These are phyloP conservation scores for Diaporthe helianthi DNA, from an alignment of 2,329 filamentous ascomycete genomes.

Conservation along the genomic window DNA sequence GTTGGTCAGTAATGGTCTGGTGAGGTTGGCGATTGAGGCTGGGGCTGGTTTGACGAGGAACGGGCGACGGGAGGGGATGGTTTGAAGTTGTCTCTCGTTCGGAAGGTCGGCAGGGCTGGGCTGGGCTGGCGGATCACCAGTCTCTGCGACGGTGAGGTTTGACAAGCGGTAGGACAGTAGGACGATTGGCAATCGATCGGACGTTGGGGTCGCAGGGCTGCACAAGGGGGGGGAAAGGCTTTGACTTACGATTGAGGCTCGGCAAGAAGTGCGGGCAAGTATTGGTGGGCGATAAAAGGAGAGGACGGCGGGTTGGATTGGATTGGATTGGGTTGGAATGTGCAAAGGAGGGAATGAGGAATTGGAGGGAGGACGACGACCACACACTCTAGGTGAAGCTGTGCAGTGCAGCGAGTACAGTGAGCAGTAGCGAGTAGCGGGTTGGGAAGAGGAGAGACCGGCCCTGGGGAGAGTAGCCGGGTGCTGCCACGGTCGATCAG, in stretches of 20 bases:
- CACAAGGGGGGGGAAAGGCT: conserved; percentile 22
- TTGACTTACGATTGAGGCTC: conserved; percentile 38
- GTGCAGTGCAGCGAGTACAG: conserved; percentile 20
- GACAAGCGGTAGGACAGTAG: conserved; percentile 31
- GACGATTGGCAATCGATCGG: conserved; percentile 30
- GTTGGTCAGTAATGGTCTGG: conserved; percentile 26
- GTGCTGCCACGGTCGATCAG: conserved; percentile 16
- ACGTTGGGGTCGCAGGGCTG: conserved; percentile 28
- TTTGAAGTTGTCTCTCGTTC: conserved; percentile 8
- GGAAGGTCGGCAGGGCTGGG: background rate
- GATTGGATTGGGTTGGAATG: conserved; percentile 34
- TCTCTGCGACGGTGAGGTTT: conserved; percentile 30
- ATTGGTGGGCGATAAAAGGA: conserved; percentile 32
- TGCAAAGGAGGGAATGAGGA: conserved; percentile 36
- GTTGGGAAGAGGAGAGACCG: conserved; percentile 18
- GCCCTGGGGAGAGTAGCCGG: conserved; percentile 6
- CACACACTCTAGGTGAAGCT: conserved; percentile 28
- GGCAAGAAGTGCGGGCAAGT: conserved; percentile 23
- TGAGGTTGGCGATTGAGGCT: conserved; percentile 1
- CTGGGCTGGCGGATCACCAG: conserved; percentile 22
- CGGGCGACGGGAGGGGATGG: background rate
- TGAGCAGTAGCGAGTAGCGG: conserved; percentile 10
- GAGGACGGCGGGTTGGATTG: conserved; percentile 28
- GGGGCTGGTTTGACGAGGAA: background rate
- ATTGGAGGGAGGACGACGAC: conserved; percentile 32